phyloP scores from a whole-genome alignment of 257 asterid species.

The Solanum commersonii region DNA sequence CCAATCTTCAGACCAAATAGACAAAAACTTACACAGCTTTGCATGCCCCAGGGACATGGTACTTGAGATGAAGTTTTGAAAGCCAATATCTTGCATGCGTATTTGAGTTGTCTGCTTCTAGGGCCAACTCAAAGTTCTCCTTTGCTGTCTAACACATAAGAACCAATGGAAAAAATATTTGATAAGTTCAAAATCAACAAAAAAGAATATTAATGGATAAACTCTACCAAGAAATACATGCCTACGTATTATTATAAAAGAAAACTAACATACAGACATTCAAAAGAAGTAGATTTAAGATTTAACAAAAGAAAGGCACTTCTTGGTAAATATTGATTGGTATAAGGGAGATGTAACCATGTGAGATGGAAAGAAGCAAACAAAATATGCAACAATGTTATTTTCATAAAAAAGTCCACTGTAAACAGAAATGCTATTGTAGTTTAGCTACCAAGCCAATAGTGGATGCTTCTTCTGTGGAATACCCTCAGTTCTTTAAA shows the following conservation, averaged over 20 bases:
- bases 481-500: background rate
- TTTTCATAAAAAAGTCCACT: background rate
- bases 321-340: background rate
- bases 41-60: constrained; percentile 88
- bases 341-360: background rate
- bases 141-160: constrained; percentile 60
- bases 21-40: constrained; percentile 59
- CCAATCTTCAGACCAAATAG: background rate
- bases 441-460: background rate
- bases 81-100: constrained; percentile 93
- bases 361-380: background rate
- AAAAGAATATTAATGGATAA: background rate
- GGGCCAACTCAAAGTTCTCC: constrained; percentile 82
- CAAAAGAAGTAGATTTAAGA: background rate
- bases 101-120: constrained; percentile 87
- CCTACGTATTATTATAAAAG: background rate
- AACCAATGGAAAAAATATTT: background rate
- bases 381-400: background rate
- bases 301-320: background rate
- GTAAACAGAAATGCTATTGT: background rate
- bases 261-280: background rate
- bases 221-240: background rate
- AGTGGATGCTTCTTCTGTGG: background rate
- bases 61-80: constrained; percentile 74
- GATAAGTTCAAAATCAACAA: background rate